Base-by-base conservation (phyloP, 352 stramenopile genomes). In the Phytophthora chlamydospora region DNA sequence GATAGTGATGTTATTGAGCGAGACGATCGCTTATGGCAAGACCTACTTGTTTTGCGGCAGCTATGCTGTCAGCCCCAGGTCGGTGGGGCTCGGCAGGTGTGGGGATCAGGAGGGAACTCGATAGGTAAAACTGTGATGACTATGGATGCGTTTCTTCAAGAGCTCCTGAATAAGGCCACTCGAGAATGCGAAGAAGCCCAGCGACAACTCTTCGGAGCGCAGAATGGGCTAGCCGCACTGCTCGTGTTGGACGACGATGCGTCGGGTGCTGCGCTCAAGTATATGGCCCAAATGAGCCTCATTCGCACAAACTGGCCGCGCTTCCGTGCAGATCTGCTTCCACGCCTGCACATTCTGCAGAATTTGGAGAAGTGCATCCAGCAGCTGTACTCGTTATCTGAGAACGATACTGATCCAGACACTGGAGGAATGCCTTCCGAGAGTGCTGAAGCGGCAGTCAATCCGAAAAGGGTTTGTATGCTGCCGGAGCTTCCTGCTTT, bases 31-130 rank as follows among this genome's bases (percentile, higher is more conserved):
- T 58, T 97, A 21, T 84, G 82, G 68, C 64, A 83, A 29, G 80
- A 85, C 14, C 52, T 98, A 8, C 73, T 97, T 16, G 62, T 84
- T 33, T 70, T 98, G 32, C 83, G 92, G 12, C 91, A 97, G 60
- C 83, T 96, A 4, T 98, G 93, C 57, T 98, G 91, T 41, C 93
- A 98, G 70, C 93, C 92, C 6, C 90, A 97, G 66, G 81, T 98
- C 13, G 85, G 85, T 7, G 75, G 74, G 13, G 66, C 69, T 19
- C 60, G 59, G 31, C 63, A 71, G 10, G 41, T 29, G 1, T 68
- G 63, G 64, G 52, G 52, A 0, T 41, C 48, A 17, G 49, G 42
- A 33, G 58, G 58, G 3, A 58, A 46, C 43, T 56, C 44, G 11
- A 55, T 40, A 19, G 35, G 33, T 14, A 60, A 54, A 12, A 51